Conservation (phyloP, 345 rosid genomes). For the Brassica rapa region DNA sequence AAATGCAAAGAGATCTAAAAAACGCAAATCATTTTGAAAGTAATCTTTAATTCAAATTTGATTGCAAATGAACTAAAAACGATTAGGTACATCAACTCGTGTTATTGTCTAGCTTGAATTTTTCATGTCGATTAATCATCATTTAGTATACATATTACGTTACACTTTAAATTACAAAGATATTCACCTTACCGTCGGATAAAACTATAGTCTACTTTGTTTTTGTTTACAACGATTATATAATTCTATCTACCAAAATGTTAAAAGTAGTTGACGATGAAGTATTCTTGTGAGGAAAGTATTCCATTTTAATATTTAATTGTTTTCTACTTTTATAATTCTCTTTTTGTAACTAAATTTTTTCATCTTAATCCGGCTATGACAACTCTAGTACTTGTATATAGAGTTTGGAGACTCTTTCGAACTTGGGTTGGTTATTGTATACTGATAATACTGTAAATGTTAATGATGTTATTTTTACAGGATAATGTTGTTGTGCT, state of each 20-base stretch:
- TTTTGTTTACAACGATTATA: not conserved
- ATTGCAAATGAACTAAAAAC: not conserved
- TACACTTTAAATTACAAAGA: not conserved
- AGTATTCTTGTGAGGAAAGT: conserved; percentile 14
- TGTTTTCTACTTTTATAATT: conserved; percentile 9
- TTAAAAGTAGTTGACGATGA: not conserved
- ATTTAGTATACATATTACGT: not conserved
- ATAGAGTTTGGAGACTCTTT: not conserved
- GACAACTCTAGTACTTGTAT: not conserved
- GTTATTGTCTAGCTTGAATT: not conserved
- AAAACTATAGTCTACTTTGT: not conserved
- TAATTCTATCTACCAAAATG: not conserved
- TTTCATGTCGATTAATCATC: not conserved
- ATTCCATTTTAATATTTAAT: conserved; percentile 1
- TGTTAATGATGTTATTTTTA: not conserved
- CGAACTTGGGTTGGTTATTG: not conserved
- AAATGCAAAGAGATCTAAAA: not conserved
- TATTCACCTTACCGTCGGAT: not conserved
- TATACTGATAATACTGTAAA: not conserved
- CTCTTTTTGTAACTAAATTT: not conserved
- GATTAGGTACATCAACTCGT: not conserved
- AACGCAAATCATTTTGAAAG: not conserved
- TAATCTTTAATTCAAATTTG: not conserved
- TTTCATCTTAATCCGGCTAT: not conserved
- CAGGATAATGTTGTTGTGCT: not conserved